Evolutionary conservation across 495 filamentous ascomycete species (phyloP).

Genomic region (Schizothecium vesticola): DNA sequence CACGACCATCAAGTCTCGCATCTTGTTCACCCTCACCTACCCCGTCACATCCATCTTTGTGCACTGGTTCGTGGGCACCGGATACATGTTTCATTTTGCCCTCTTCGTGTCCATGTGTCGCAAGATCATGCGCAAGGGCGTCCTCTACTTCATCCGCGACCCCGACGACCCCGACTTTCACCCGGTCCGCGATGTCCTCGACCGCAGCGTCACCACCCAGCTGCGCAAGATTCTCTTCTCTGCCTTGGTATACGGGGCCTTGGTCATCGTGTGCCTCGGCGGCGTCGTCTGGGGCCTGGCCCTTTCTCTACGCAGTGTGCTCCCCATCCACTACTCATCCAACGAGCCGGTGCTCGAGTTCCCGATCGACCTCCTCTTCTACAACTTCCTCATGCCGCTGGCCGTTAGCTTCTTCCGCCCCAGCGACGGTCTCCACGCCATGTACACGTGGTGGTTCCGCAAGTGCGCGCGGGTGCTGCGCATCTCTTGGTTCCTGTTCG

Average conservation of each 20-base stretch:
- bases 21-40: slow-evolving; percentile 66
- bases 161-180: slow-evolving; percentile 98
- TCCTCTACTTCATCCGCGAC: slow-evolving; percentile 97
- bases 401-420: slow-evolving; percentile 78
- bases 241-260: slow-evolving; percentile 87
- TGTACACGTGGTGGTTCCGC: slow-evolving; percentile 97
- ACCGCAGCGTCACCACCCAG: slow-evolving; percentile 87
- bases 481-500: slow-evolving; percentile 89
- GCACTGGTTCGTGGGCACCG: slow-evolving; percentile 98
- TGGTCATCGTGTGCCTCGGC: slow-evolving; percentile 89
- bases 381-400: slow-evolving; percentile 90
- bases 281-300: slow-evolving; percentile 92
- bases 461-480: slow-evolving; percentile 74
- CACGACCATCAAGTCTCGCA: slow-evolving; percentile 66
- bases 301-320: slow-evolving; percentile 56
- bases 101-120: slow-evolving; percentile 98
- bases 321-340: slow-evolving; percentile 89
- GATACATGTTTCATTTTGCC: slow-evolving; percentile 99
- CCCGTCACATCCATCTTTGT: slow-evolving; percentile 89
- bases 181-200: slow-evolving; percentile 92
- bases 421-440: slow-evolving; percentile 69
- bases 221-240: slow-evolving; percentile 95
- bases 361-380: slow-evolving; percentile 88
- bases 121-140: slow-evolving; percentile 90
- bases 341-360: slow-evolving; percentile 90